These are phyloP conservation scores for Fagus sylvatica DNA, from an alignment of 306 rosid genomes.

Conservation along the genomic window DNA sequence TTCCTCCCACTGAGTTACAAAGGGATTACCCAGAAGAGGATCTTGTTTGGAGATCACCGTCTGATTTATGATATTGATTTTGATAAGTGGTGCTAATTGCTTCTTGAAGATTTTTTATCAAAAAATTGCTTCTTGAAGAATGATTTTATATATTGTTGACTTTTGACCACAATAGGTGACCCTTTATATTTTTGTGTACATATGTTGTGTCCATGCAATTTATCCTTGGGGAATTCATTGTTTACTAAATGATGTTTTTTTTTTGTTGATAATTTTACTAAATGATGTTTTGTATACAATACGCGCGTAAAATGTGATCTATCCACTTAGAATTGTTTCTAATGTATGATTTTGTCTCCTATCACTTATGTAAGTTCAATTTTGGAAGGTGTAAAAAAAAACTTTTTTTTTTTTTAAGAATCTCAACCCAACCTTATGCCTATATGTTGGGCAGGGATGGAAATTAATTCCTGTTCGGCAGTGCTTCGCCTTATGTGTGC, in stretches of 20 bases:
- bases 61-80: conserved; percentile 31
- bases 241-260: neutral
- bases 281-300: neutral
- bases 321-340: no score
- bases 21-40: conserved; percentile 41
- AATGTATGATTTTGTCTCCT: no score
- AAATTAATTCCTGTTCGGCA: no score
- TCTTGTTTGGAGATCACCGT: conserved; percentile 59
- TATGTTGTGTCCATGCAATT: neutral
- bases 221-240: neutral
- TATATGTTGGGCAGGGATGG: no score
- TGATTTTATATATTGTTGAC: neutral
- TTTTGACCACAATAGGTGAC: neutral
- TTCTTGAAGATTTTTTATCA: neutral
- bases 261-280: no score
- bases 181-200: neutral
- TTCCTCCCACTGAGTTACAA: conserved; percentile 75
- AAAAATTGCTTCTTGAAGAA: neutral
- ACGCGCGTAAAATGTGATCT: no score
- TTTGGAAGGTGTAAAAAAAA: no score
- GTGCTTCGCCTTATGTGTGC: no score
- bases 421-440: no score
- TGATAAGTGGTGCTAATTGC: neutral
- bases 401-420: no score
- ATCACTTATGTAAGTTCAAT: no score